Evolutionary conservation across 2,329 filamentous ascomycete genomes (phyloP), one percentile per base, ranked within the genome.

Genomic region (Sphaerostilbella broomeana): DNA sequence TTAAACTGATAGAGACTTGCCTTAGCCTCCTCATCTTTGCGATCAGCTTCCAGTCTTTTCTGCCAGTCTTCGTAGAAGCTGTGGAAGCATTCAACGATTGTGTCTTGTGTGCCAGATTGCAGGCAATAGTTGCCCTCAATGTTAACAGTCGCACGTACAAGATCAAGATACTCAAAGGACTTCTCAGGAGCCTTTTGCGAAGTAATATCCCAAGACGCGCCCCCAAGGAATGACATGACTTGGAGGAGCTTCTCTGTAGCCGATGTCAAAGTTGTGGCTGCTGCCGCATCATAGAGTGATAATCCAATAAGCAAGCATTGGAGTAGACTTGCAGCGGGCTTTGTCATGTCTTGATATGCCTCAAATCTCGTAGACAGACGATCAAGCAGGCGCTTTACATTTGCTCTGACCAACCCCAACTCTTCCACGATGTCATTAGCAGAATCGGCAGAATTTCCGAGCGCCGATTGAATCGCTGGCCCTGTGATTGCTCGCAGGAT

Each of bases 261-360:
- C 15, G 46, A 26, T 7, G 73, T 57, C 19, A 46, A 62, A 58
- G 30, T 66, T 51, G 48, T 76, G 62, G 49, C 73, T 48, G 54
- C 67, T 6, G 52, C 47, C 2, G 58, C 52, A 53, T 65, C 64
- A 38, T 70, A 73, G 25, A 94, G 62, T 1, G 77, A 81, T 21
- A 94, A 62, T 3, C 87, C 89, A 44, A 94, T 67, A 48, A 83
- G 77, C 8, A 97, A 66, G 50, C 86, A 86, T 42, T 84, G 79
- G 29, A 97, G 68, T 47, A 95, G 84, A 37, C 84, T 86, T 30
- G 87, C 71, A 9, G 87, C 73, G 4, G 87, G 89, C 30, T 76
- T 70, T 0, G 84, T 85, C 50, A 97, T 77, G 55, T 98, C 92
- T 45, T 87, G 85, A 53, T 95, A 97, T 11, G 79, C 79, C 26